Conservation (phyloP, 2,329 filamentous ascomycete species). For the Epichloe hybrida region DNA sequence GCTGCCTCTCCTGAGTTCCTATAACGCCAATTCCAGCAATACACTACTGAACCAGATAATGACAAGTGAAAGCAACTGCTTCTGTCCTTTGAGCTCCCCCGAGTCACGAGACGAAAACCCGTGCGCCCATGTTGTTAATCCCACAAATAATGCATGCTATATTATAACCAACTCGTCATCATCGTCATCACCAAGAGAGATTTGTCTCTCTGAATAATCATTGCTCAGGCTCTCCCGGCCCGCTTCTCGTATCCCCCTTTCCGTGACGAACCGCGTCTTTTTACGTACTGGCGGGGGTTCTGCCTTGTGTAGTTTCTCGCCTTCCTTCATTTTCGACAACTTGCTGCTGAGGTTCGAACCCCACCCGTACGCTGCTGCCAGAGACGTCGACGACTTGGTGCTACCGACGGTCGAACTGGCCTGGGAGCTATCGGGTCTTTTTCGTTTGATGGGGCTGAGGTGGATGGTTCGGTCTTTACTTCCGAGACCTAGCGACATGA, state of each 20-base stretch:
- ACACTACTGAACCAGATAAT: neutral
- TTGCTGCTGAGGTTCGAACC: constrained; percentile 41
- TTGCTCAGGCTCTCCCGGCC: constrained; percentile 58
- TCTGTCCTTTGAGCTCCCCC: neutral
- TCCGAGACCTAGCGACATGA: constrained; percentile 22
- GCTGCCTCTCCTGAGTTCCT: neutral
- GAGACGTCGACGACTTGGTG: constrained; percentile 9
- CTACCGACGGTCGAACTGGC: constrained; percentile 15
- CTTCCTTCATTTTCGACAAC: constrained; percentile 47
- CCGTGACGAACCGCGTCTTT: constrained; percentile 69
- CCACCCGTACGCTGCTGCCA: constrained; percentile 35
- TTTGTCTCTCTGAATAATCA: constrained; percentile 26
- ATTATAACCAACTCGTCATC: constrained; percentile 40
- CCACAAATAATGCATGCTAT: constrained; percentile 11
- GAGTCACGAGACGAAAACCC: neutral
- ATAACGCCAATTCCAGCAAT: neutral
- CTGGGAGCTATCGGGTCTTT: constrained; percentile 38
- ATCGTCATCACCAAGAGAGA: constrained; percentile 28
- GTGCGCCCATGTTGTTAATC: neutral
- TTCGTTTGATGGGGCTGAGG: constrained; percentile 48
- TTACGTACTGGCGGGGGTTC: constrained; percentile 40
- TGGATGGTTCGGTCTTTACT: constrained; percentile 32
- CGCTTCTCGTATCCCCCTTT: constrained; percentile 64
- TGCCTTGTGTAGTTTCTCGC: constrained; percentile 32
- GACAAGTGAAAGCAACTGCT: neutral